Base-by-base conservation (phyloP, 805 yeast species). In the Candida ipomoeae region DNA sequence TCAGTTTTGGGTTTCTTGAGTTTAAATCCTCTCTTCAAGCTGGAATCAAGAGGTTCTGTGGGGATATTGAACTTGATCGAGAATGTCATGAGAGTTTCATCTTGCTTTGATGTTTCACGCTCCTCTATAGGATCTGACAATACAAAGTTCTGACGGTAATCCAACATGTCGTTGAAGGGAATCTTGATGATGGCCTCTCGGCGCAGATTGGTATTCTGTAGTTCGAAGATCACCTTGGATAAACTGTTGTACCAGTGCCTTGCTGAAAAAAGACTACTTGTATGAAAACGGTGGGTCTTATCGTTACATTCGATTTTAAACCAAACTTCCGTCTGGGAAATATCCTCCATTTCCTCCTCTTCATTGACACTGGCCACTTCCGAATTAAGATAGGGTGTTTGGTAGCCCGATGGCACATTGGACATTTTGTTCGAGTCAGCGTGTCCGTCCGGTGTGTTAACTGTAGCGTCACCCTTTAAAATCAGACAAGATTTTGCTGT, bases 231-330 rank as follows among this genome's bases (percentile, higher is more conserved):
- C 48, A 85, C 84, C 59, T 87, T 89, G 55, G 86, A 87, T 40
- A 92, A 66, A 8, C 78, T 69, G 47, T 84, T 82, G 42, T 81
- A 84, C 98, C 98, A 92, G 15, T 84, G 79, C 51, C 87, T 76
- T 0, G 97, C 97, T 6, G 84, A 70, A 53, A 76, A 82, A 14
- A 79, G 67, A 21, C 85, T 82, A 60, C 91, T 97, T 2, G 95
- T 87, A 54, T 79, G 77, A 57, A 91, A 86, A 38, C 77, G 74
- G 64, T 84, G 84, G 0, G 80, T 75, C 55, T 81, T 78, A 31
- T 76, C 72, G 39, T 77, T 81, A 1, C 89, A 83, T 2, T 76
- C 65, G 21, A 92, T 68, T 40, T 77, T 74, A 59, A 91, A 81
- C 78, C 84, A 81, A 3, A 65, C 69, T 1, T 73, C 74, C 1